Base-by-base conservation (phyloP, 495 filamentous ascomycete genomes). In the Penicillium macrosclerotiorum region DNA sequence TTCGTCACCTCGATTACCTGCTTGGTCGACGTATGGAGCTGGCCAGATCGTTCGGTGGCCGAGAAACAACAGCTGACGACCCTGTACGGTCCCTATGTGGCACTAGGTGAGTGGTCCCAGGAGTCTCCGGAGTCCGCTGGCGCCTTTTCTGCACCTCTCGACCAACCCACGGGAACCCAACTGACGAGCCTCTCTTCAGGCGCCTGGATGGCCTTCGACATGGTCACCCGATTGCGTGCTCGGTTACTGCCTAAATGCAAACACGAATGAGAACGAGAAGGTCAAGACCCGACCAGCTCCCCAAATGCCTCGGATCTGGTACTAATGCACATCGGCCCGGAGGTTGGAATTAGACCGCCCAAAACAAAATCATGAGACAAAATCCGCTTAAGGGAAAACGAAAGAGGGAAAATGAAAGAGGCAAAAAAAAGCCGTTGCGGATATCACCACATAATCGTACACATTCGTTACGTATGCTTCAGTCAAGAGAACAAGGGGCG, bases 1-100 rank as follows among this genome's bases (percentile, higher is more conserved):
- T 82, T 79, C 27, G 52, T 95, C 44, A 90, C 90, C 0, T 88
- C 90, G 1, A 49, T 78, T 3, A 78, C 82, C 4, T 94, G 88
- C 65, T 76, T 88, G 22, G 68, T 73, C 8, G 80, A 82, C 32
- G 74, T 78, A 32, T 70, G 67, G 74, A 70, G 59, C 40, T 82
- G 79, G 73, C 68, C 74, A 47, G 80, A 82, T 48, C 65, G 83
- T 12, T 72, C 79, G n/a, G 51, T 64, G 0, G 58, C 51, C 4
- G 65, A 82, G 49, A 84, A 81, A 51, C 52, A 75, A 43, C 81
- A 81, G 49, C 55, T 83, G 42, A 77, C 74, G 1, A 74, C 74
- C 49, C 60, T 88, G 9, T 91, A 90, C 61, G 80, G 75, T 11
- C 85, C 85, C 4, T 95, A 88, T 74, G 62, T 89, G 24, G 73